Base-by-base conservation (phyloP, 2,329 filamentous ascomycete genomes). In the Colletotrichum paranaense region DNA sequence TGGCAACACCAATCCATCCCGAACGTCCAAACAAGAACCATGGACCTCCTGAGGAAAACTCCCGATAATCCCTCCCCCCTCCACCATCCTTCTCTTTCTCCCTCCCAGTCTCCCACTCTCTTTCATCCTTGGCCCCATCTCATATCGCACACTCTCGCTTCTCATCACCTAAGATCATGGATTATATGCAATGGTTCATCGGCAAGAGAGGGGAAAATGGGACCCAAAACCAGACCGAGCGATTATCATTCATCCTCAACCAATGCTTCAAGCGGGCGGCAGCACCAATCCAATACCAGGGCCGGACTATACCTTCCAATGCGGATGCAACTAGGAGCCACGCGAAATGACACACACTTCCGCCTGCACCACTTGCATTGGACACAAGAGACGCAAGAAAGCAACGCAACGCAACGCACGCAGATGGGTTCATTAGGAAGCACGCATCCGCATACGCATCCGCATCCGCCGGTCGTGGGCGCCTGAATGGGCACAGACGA, bases 341-440 rank as follows among this genome's bases (percentile, higher is more conserved):
- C 46, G 67, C 71, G 71, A 73, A 73, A 73, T 73, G 71, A 67
- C 60, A 67, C 67, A 67, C 60, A 60, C 62, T 58, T 24, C n/a
- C 38, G 28, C 67, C 60, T 70, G 66, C 67, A 62, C 66, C 66
- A 64, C 59, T 59, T 68, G 65, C 52, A 63, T 56, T 72, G 58
- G 69, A 67, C 52, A 57, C 24, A 11, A 42, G 5, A 14, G 38
- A 42, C 38, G 38, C 14, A 16, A 42, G 14, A 42, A 35, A 35
- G 30, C 30, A 32, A 42, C 62, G n/a, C 32, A 14, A 49, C 55
- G n/a, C 49, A 46, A 42, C 49, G 49, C 58, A 63, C 58, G 24
- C 70, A 70, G 53, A 73, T 24, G 32, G 60, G 55, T 59, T 60
- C 30, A 58, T 46, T 65, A 63, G 70, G 38, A 64, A 32, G 66